These are phyloP conservation scores for Zygosaccharomyces lentus DNA, from an alignment of 805 yeast species.

Conservation along the genomic window DNA sequence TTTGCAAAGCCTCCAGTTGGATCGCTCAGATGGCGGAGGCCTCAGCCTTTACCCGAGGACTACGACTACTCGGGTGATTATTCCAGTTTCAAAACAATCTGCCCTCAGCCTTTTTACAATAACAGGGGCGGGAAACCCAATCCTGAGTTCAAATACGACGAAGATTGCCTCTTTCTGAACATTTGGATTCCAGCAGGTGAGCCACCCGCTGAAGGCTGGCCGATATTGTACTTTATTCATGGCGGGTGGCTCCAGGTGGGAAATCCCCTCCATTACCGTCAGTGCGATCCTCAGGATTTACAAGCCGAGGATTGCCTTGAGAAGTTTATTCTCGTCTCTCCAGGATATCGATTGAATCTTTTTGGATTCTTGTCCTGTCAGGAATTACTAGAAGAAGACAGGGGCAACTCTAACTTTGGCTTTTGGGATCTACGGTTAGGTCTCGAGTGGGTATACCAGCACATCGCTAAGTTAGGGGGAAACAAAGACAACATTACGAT, in stretches of 20 bases:
- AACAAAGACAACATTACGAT: constrained; percentile 41
- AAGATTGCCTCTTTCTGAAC: constrained; percentile 36
- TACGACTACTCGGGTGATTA: constrained; percentile 40
- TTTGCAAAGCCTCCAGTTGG: constrained; percentile 36
- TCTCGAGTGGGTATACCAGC: constrained; percentile 42
- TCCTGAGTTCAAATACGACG: constrained; percentile 30
- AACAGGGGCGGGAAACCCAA: constrained; percentile 22
- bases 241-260: constrained; percentile 44
- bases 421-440: constrained; percentile 47
- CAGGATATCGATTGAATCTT: constrained; percentile 41
- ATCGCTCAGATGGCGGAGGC: constrained; percentile 34
- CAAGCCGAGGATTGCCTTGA: constrained; percentile 24
- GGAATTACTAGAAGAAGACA: constrained; percentile 37
- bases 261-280: constrained; percentile 25
- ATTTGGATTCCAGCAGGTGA: constrained; percentile 39
- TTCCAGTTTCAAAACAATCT: constrained; percentile 32
- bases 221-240: constrained; percentile 40
- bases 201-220: constrained; percentile 41
- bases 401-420: constrained; percentile 38
- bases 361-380: constrained; percentile 38
- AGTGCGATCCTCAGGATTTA: constrained; percentile 28
- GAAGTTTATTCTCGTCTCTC: constrained; percentile 37
- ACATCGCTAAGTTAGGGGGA: constrained; percentile 46
- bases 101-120: constrained; percentile 36
- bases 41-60: constrained; percentile 33